Conservation (phyloP, 306 rosid species). For the Crotalaria pallida region DNA sequence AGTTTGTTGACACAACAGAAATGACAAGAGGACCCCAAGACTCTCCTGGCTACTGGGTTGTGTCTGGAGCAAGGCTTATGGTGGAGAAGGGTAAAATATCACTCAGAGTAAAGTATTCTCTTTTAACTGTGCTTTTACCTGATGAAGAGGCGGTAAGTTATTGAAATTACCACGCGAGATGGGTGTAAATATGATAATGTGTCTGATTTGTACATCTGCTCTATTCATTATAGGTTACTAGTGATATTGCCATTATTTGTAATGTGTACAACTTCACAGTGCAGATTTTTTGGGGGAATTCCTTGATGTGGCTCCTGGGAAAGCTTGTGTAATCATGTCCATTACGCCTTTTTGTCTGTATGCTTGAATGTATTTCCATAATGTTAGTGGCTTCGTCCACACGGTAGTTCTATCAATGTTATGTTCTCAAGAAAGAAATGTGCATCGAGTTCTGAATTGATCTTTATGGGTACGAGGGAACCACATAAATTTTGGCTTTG, state of each 20-base stretch:
- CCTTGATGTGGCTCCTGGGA: conserved; percentile 17
- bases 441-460: background rate
- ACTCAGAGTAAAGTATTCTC: conserved; percentile 72
- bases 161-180: conserved; percentile 17
- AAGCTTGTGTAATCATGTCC: conserved; percentile 21
- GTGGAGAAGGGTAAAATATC: conserved; percentile 81
- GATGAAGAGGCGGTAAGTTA: conserved; percentile 54
- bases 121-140: conserved; percentile 50
- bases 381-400: background rate
- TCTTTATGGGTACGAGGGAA: background rate
- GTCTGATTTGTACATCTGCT: conserved; percentile 39
- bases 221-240: conserved; percentile 35
- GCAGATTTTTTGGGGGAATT: conserved; percentile 13
- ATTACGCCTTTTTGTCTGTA: background rate
- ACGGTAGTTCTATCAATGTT: background rate
- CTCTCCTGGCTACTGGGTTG: conserved; percentile 86
- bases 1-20: conserved; percentile 84
- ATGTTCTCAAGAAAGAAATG: background rate
- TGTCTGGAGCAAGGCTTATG: conserved; percentile 72
- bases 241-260: conserved; percentile 25
- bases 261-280: conserved; percentile 15
- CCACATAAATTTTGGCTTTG: background rate
- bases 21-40: conserved; percentile 95
- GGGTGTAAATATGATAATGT: conserved; percentile 42
- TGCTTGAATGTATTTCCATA: conserved; percentile 8